Evolutionary conservation across 352 stramenopile species (phyloP).

Genomic region (Aphanomyces invadans): DNA sequence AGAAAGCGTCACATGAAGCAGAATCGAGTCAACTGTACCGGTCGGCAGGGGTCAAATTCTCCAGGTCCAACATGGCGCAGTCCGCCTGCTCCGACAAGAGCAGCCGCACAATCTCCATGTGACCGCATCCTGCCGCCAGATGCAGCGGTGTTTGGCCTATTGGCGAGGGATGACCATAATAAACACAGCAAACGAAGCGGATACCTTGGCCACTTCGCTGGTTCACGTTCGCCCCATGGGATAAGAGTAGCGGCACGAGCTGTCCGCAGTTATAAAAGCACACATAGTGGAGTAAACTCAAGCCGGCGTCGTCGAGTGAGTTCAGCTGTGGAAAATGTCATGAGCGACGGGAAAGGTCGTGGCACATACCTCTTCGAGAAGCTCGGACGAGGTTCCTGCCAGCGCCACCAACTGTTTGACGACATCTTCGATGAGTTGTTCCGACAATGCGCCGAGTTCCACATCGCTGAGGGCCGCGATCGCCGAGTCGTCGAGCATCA

Average conservation of each 20-base stretch:
- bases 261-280: slow-evolving; percentile 84
- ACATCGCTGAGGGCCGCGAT: slow-evolving; percentile 74
- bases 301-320: slow-evolving; percentile 74
- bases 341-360: no score
- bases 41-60: slow-evolving; percentile 60
- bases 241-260: slow-evolving; percentile 65
- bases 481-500: slow-evolving; percentile 52
- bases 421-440: slow-evolving; percentile 75
- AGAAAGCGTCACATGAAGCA: no score
- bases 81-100: slow-evolving; percentile 56
- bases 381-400: slow-evolving; percentile 65
- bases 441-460: slow-evolving; percentile 67
- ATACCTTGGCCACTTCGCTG: slow-evolving; percentile 70
- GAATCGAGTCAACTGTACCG: slow-evolving; percentile 29
- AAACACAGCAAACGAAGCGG: not conserved
- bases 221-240: slow-evolving; percentile 76
- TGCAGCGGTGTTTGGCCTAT: slow-evolving; percentile 63
- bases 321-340: no score
- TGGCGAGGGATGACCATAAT: not conserved
- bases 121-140: slow-evolving; percentile 66
- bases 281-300: slow-evolving; percentile 85
- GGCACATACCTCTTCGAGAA: slow-evolving; percentile 63
- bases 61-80: slow-evolving; percentile 54
- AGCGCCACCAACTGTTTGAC: slow-evolving; percentile 73
- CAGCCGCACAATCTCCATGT: slow-evolving; percentile 55